Evolutionary conservation across 2,329 filamentous ascomycete genomes (phyloP).

Genomic region (Sporothrix pallida): DNA sequence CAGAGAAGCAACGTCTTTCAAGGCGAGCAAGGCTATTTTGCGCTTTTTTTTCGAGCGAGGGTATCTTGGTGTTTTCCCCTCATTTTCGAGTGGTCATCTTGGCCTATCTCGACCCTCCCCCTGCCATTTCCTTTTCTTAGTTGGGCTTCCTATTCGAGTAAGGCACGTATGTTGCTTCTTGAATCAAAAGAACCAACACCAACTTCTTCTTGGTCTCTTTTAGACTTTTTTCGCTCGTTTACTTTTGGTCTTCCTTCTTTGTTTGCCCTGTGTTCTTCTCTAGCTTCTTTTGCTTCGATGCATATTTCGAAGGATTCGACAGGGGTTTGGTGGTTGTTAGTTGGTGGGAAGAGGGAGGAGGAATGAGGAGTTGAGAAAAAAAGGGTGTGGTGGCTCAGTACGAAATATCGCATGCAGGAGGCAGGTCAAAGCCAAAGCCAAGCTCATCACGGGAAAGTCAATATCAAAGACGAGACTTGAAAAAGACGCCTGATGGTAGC

Average conservation of each 20-base stretch:
- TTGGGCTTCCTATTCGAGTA: slow-evolving; percentile 29
- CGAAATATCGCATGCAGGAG: neutral
- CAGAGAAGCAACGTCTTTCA: slow-evolving; percentile 8
- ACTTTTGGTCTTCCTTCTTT: neutral
- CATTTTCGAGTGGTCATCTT: neutral
- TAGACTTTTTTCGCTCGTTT: neutral
- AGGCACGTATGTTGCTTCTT: neutral
- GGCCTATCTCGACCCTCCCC: neutral
- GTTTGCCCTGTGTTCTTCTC: neutral
- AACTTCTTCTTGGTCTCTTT: neutral
- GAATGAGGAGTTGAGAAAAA: neutral
- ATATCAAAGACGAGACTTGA: neutral
- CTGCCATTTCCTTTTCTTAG: neutral
- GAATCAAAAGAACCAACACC: neutral
- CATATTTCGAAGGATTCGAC: slow-evolving; percentile 23
- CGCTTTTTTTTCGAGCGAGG: neutral
- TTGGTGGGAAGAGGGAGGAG: neutral
- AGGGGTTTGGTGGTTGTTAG: neutral
- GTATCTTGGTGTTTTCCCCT: neutral
- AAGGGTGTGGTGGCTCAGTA: slow-evolving; percentile 1
- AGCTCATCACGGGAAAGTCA: too few species aligned
- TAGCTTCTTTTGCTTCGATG: slow-evolving; percentile 22
- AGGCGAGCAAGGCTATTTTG: neutral
- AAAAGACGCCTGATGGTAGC: neutral
- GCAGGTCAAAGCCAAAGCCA: neutral